A percentile compares a stretch with the other conserved stretches of the same genome.
phyloP scores from a whole-genome alignment of 305 asterid genomes.

The Fraxinus floribunda region DNA sequence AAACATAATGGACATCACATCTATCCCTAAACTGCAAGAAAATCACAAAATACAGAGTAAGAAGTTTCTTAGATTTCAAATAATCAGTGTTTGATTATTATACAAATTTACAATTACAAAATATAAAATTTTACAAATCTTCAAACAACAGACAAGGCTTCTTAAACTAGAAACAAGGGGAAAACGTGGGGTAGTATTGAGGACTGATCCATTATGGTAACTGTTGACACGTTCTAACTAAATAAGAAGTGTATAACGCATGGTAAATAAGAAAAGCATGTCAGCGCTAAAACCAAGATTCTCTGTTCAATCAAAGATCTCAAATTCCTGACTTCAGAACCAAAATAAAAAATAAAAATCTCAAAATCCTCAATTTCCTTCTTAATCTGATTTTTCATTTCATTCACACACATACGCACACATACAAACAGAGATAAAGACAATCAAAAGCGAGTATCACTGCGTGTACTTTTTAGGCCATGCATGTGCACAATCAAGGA shows the following conservation, averaged over 20 bases:
- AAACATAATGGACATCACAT: neutral
- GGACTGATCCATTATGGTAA: neutral
- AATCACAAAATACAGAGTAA: neutral
- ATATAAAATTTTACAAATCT: neutral
- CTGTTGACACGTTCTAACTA: neutral
- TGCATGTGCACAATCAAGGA: constrained; percentile 28
- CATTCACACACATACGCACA: neutral
- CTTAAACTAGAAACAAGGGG: neutral
- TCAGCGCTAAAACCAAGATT: neutral
- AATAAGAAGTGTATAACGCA: neutral
- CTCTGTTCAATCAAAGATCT: neutral
- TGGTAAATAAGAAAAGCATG: neutral
- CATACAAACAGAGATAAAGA: neutral
- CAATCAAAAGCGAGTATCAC: neutral
- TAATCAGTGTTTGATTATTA: neutral
- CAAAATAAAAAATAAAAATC: neutral
- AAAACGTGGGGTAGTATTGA: neutral
- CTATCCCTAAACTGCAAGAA: neutral
- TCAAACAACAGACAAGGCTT: neutral
- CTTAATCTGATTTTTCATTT: constrained; percentile 9
- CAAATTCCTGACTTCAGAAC: neutral
- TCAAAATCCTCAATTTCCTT: neutral
- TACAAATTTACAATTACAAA: neutral
- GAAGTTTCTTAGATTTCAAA: neutral
- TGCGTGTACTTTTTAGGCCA: constrained; percentile 15